phyloP scores from a whole-genome alignment of 768 basidiomycete genomes.

The Sarcomyxa edulis region DNA sequence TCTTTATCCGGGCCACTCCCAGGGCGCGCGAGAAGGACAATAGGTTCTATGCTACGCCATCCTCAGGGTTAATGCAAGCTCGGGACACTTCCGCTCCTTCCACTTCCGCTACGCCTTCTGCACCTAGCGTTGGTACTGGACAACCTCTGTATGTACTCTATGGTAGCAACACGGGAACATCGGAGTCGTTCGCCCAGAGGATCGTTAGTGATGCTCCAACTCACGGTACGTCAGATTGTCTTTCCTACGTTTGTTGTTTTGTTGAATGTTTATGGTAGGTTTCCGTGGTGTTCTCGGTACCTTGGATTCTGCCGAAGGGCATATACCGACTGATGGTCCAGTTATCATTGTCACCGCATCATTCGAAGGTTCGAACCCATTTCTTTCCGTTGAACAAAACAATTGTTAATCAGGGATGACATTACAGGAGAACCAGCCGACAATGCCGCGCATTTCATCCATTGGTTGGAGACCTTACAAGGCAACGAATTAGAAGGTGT shows the following conservation, averaged over 20 bases:
- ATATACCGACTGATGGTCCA: conserved; percentile 36
- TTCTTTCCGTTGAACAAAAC: not conserved
- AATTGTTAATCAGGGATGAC: not conserved
- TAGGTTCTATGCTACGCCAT: conserved; percentile 10
- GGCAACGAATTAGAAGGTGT: conserved; percentile 22
- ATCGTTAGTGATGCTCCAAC: conserved; percentile 30
- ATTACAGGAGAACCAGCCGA: conserved; percentile 46
- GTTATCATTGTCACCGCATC: conserved; percentile 40
- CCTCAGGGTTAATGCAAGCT: conserved; percentile 11
- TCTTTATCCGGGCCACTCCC: conserved; percentile 33
- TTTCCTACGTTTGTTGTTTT: too few relatives aligned
- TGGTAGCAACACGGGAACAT: conserved; percentile 43
- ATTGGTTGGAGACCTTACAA: conserved; percentile 28
- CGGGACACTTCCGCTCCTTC: not conserved
- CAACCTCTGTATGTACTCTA: conserved; percentile 31
- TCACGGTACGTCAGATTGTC: conserved; percentile 32
- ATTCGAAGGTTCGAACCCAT: conserved; percentile 31
- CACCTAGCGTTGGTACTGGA: not conserved
- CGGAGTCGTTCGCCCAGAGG: conserved; percentile 40
- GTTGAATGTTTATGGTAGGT: conserved; percentile 18
- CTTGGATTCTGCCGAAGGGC: conserved; percentile 30
- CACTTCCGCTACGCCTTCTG: too few relatives aligned
- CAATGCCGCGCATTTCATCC: conserved; percentile 41
- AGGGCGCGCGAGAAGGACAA: conserved; percentile 20
- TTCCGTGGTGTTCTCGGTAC: conserved; percentile 32